Conservation (phyloP, 1,139 yeast genomes). For the Blastobotrys niveus region DNA sequence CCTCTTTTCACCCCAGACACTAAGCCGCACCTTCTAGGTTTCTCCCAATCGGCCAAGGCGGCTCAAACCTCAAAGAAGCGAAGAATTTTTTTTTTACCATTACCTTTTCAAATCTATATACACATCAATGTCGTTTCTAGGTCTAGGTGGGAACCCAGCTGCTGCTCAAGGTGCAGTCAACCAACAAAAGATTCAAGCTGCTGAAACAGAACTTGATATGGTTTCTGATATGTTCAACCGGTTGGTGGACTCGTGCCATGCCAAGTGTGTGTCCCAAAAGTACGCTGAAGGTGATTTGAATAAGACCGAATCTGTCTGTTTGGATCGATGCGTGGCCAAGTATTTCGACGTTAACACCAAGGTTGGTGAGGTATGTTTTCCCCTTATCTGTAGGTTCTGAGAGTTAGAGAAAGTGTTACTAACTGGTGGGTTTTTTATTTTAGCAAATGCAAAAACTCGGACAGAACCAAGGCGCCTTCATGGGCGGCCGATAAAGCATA, state of each 20-base stretch:
- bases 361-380: conserved; percentile 66
- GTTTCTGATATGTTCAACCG: conserved; percentile 97
- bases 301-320: conserved; percentile 82
- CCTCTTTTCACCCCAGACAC: no score
- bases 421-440: conserved; percentile 11
- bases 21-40: no score
- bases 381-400: neutral
- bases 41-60: no score
- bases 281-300: conserved; percentile 74
- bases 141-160: conserved; percentile 60
- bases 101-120: no score
- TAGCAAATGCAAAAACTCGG: conserved; percentile 35
- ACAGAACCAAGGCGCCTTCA: conserved; percentile 17
- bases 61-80: no score
- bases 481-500: neutral
- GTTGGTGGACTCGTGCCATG: conserved; percentile 75
- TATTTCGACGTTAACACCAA: conserved; percentile 94
- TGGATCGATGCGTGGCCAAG: conserved; percentile 96
- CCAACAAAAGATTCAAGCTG: conserved; percentile 52
- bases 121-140: conserved; percentile 72
- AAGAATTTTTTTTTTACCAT: no score
- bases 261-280: conserved; percentile 67
- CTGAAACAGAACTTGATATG: conserved; percentile 87
- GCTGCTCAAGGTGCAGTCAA: conserved; percentile 29
- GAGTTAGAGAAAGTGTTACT: conserved; percentile 4